A percentile compares a stretch with the other conserved stretches of the same genome.
Conservation (phyloP, 345 rosid species). For the Camelina hispida region DNA sequence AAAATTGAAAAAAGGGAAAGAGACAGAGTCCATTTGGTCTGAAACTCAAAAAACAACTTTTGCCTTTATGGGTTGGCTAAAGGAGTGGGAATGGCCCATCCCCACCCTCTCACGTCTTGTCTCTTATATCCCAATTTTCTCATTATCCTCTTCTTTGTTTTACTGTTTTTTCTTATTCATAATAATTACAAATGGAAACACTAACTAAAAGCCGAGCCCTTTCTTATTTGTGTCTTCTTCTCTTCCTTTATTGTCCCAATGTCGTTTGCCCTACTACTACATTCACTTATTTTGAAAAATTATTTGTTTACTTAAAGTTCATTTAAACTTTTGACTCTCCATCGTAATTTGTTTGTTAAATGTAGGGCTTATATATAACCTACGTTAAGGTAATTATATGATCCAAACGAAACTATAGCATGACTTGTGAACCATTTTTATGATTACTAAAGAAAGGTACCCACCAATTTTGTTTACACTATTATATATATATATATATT, state of each 20-base stretch:
- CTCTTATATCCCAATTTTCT: conserved; percentile 38
- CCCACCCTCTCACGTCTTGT: conserved; percentile 50
- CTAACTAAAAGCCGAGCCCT: conserved; percentile 17
- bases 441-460: neutral
- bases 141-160: conserved; percentile 18
- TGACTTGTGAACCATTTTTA: neutral
- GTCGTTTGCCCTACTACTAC: conserved; percentile 16
- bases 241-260: conserved; percentile 16
- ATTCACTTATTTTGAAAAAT: neutral
- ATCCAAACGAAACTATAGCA: conserved; percentile 6
- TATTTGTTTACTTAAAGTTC: conserved; percentile 20
- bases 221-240: conserved; percentile 23
- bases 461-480: neutral
- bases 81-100: conserved; percentile 51
- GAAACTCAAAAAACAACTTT: conserved; percentile 49
- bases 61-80: conserved; percentile 51
- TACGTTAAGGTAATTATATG: conserved; percentile 20
- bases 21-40: conserved; percentile 47
- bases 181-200: conserved; percentile 38
- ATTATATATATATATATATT: neutral
- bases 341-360: conserved; percentile 25
- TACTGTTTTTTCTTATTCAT: neutral
- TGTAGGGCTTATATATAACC: neutral
- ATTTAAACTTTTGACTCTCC: conserved; percentile 29
- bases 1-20: conserved; percentile 8